These are phyloP conservation scores for Babesia bovis DNA, from an alignment of 169 alveolate genomes.

Conservation along the genomic window DNA sequence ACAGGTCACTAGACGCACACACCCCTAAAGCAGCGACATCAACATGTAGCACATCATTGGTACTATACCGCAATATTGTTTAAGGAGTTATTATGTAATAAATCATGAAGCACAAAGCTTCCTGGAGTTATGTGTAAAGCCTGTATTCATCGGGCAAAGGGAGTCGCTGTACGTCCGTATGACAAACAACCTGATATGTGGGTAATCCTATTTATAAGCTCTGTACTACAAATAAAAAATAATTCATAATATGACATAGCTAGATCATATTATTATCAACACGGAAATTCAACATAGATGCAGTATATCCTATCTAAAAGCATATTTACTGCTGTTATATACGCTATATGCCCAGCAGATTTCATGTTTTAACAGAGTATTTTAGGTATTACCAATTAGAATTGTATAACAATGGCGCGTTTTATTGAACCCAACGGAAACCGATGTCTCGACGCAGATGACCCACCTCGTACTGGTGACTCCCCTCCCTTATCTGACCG, in stretches of 20 bases:
- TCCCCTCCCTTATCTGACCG: background rate
- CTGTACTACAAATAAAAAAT: too few species aligned
- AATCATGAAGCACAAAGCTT: too few species aligned
- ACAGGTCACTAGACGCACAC: background rate
- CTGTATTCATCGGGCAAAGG: background rate
- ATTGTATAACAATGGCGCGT: background rate
- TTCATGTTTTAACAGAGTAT: too few species aligned
- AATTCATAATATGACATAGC: too few species aligned
- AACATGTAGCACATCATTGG: background rate
- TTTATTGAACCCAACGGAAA: slow-evolving; percentile 16
- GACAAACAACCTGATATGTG: background rate
- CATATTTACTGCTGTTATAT: too few species aligned
- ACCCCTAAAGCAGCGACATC: background rate
- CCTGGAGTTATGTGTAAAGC: background rate
- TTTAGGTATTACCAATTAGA: too few species aligned
- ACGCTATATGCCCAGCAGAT: too few species aligned
- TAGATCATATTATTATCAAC: too few species aligned
- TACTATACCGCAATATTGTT: too few species aligned
- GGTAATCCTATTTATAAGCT: background rate
- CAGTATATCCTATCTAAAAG: too few species aligned
- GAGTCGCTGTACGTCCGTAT: background rate
- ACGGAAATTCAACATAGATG: too few species aligned
- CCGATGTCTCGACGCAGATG: slow-evolving; percentile 4
- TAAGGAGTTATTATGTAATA: too few species aligned
- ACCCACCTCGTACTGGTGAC: slow-evolving; percentile 17